phyloP scores from a whole-genome alignment of 2,329 filamentous ascomycete genomes.

The Coniochaeta sp. region DNA sequence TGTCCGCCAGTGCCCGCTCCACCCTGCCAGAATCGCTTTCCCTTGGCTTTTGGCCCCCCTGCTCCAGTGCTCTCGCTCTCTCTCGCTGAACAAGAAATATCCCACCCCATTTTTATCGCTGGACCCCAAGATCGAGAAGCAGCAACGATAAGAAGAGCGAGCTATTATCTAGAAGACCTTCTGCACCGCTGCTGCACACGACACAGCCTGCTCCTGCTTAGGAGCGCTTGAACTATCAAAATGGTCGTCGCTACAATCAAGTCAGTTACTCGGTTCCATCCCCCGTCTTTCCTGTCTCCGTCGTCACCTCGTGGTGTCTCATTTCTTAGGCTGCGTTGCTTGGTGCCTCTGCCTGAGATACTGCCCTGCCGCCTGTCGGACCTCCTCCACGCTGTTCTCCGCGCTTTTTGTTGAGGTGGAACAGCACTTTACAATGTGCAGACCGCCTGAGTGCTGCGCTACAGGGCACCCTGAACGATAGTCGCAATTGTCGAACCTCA shows the following conservation, averaged over 20 bases:
- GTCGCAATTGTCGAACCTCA: neutral
- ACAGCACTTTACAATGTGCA: neutral
- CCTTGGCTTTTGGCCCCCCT: neutral
- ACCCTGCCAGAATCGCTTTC: neutral
- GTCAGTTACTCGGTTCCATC: slow-evolving; percentile 29
- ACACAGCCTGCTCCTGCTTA: slow-evolving; percentile 1
- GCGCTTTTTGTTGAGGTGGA: neutral
- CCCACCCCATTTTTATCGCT: slow-evolving; percentile 1
- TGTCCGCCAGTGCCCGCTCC: neutral
- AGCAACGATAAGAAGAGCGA: neutral
- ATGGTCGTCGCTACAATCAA: slow-evolving; percentile 60
- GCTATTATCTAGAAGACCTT: neutral
- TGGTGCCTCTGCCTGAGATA: neutral
- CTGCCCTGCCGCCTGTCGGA: neutral
- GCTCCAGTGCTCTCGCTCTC: slow-evolving; percentile 1
- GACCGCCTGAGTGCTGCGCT: neutral
- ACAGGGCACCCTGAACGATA: neutral
- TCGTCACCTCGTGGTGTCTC: neutral
- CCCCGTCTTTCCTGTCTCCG: no score
- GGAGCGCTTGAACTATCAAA: slow-evolving; percentile 13
- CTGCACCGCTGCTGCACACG: slow-evolving; percentile 2
- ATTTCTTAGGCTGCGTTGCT: no score
- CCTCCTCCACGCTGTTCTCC: neutral
- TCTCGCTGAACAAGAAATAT: neutral
- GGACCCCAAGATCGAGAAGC: neutral